A percentile compares a stretch with the other conserved stretches of the same genome.
phyloP scores from a whole-genome alignment of 768 basidiomycete species.

The Kwoniella newhampshirensis region DNA sequence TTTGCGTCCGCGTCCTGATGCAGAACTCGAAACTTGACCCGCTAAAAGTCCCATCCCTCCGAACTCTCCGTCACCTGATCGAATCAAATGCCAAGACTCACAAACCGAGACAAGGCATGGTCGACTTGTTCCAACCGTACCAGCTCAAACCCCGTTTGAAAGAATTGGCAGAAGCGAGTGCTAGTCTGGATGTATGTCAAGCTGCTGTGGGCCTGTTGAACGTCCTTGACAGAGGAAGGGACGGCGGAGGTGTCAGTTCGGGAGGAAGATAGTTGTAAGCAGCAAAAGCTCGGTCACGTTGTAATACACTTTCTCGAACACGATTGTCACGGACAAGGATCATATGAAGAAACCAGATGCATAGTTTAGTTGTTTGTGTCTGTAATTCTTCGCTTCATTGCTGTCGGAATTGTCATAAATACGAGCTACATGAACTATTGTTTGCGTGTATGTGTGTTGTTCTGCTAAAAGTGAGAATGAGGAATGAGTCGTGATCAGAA shows the following conservation, averaged over 20 bases:
- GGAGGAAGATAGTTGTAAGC: neutral
- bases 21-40: conserved; percentile 33
- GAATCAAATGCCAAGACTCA: conserved; percentile 33
- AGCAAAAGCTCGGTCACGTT: too few species aligned
- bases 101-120: conserved; percentile 35
- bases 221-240: conserved; percentile 32
- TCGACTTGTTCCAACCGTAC: conserved; percentile 43
- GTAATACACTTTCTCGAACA: too few species aligned
- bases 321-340: too few species aligned
- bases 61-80: conserved; percentile 35
- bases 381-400: too few species aligned
- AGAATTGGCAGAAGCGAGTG: conserved; percentile 23
- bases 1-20: neutral
- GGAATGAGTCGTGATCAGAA: too few species aligned
- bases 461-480: too few species aligned
- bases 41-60: conserved; percentile 34
- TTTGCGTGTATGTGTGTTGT: too few species aligned
- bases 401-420: too few species aligned
- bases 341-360: too few species aligned
- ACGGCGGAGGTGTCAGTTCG: conserved; percentile 1
- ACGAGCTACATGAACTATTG: too few species aligned
- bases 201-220: conserved; percentile 28
- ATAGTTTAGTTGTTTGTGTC: too few species aligned
- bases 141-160: conserved; percentile 29
- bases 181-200: conserved; percentile 30